Percentiles rank a stretch among this genome's conserved stretches.
Conservation (phyloP, 2,329 filamentous ascomycete species). For the Acrocalymma vagum region DNA sequence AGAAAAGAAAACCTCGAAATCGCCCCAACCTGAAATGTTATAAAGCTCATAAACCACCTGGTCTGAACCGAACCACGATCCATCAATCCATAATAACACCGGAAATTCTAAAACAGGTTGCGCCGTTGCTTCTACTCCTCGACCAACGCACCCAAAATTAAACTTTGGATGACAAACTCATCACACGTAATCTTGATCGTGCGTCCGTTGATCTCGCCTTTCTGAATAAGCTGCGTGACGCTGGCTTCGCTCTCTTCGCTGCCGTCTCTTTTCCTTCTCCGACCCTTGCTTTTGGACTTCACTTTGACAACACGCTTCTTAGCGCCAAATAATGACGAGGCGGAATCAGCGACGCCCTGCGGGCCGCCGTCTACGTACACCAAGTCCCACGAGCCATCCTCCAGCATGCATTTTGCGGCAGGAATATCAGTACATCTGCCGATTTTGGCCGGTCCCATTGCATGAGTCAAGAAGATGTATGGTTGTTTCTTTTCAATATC, state of each 20-base stretch:
- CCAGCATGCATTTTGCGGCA: conserved; percentile 69
- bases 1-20: too few relatives aligned
- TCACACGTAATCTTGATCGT: conserved; percentile 76
- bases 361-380: conserved; percentile 81
- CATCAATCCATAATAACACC: too few relatives aligned
- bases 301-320: conserved; percentile 16
- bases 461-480: conserved; percentile 82
- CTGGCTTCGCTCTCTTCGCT: conserved; percentile 27
- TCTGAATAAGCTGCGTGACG: conserved; percentile 31
- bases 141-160: conserved; percentile 84
- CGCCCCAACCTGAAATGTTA: too few relatives aligned
- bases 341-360: conserved; percentile 62
- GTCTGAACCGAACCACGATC: too few relatives aligned
- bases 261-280: conserved; percentile 56
- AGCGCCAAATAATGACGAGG: conserved; percentile 57
- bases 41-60: too few relatives aligned
- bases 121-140: too few relatives aligned
- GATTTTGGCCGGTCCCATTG: conserved; percentile 75
- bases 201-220: conserved; percentile 53
- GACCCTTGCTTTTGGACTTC: conserved; percentile 42
- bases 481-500: conserved; percentile 71
- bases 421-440: conserved; percentile 70
- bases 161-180: conserved; percentile 89
- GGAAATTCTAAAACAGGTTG: too few relatives aligned
- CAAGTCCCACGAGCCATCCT: conserved; percentile 74